Conservation (phyloP, 331 rosid species). For the Quercus lobata region DNA sequence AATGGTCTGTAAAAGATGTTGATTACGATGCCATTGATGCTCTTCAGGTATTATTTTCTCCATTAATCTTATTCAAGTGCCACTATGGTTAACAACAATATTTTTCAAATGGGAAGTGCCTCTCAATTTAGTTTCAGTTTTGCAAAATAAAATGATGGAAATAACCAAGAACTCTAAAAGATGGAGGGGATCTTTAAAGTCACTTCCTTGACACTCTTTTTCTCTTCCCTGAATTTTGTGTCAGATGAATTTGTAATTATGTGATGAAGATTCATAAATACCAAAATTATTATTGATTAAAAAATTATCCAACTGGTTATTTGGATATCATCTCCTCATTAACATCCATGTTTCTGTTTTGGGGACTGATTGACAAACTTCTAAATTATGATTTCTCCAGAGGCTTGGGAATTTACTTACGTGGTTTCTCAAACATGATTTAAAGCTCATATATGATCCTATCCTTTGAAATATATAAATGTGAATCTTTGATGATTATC, state of each 20-base stretch:
- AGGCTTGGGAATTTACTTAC: background rate
- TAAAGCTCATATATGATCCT: too few species aligned
- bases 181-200: background rate
- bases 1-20: constrained; percentile 79
- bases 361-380: background rate
- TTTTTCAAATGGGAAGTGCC: background rate
- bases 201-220: background rate
- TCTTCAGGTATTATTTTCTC: constrained; percentile 54
- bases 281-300: too few species aligned
- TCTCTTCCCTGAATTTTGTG: background rate
- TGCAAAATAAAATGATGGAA: background rate
- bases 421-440: background rate
- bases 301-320: background rate
- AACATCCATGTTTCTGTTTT: too few species aligned
- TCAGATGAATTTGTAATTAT: background rate
- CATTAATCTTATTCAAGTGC: background rate
- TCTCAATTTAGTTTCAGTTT: background rate
- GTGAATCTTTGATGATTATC: background rate
- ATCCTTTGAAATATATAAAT: background rate
- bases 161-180: background rate
- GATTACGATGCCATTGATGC: constrained; percentile 90
- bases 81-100: constrained; percentile 5
- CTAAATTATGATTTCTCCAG: background rate
- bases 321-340: background rate
- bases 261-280: background rate